Evolutionary conservation across 2,329 filamentous ascomycete species (phyloP).

Genomic region (Monosporascus sp.): DNA sequence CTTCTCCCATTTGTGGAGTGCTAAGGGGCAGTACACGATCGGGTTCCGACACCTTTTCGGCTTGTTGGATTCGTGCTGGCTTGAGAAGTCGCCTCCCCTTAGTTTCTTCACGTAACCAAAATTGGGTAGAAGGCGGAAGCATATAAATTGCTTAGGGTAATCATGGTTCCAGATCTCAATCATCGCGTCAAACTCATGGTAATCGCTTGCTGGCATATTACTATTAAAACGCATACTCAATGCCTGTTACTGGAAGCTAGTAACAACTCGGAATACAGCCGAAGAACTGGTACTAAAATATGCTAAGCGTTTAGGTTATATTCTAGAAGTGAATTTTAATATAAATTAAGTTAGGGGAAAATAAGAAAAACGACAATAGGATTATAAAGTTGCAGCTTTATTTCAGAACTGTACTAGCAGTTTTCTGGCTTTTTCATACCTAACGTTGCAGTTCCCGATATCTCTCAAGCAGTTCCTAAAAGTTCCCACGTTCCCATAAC

Average conservation of each 20-base stretch:
- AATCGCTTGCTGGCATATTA: not conserved
- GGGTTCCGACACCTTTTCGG: not conserved
- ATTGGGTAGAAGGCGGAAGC: not conserved
- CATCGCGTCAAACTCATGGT: not conserved
- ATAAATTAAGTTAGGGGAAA: no score
- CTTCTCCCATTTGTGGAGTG: not conserved
- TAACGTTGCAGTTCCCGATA: no score
- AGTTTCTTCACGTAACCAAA: not conserved
- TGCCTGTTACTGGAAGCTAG: not conserved
- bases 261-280: not conserved
- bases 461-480: no score
- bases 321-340: no score
- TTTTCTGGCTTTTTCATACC: no score
- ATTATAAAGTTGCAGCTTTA: no score
- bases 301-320: no score
- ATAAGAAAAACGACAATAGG: no score
- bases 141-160: not conserved
- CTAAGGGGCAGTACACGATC: not conserved
- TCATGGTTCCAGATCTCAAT: not conserved
- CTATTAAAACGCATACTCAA: not conserved
- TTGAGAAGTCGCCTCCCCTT: not conserved
- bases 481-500: no score
- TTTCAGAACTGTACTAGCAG: no score
- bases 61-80: not conserved
- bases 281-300: no score